Percentiles rank a stretch among this genome's conserved stretches.
These are phyloP conservation scores for Apostasia ramifera DNA, from an alignment of 106 monocot genomes.

Conservation along the genomic window DNA sequence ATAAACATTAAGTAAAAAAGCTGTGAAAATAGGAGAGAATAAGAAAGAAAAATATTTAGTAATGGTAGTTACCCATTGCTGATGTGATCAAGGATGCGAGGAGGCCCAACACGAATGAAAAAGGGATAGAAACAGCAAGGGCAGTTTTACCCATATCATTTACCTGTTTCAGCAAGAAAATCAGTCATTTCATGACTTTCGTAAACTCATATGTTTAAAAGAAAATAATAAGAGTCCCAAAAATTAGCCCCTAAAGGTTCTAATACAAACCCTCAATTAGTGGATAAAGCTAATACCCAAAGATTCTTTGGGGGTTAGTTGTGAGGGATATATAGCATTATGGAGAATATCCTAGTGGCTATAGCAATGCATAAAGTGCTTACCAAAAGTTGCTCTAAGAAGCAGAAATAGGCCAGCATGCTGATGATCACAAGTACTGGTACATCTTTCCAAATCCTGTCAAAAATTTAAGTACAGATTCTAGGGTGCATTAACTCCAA, in stretches of 20 bases:
- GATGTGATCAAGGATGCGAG: conserved; percentile 88
- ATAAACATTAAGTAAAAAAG: no score
- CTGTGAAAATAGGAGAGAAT: background rate
- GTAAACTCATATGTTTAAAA: background rate
- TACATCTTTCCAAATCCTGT: conserved; percentile 89
- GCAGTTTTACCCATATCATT: conserved; percentile 50
- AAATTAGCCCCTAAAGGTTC: no score
- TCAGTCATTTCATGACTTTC: background rate
- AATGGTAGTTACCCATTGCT: conserved; percentile 67
- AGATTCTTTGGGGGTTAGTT: background rate
- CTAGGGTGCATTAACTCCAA: background rate
- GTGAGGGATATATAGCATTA: background rate
- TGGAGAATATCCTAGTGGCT: background rate
- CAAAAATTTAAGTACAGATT: conserved; percentile 3
- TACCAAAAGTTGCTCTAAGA: conserved; percentile 98
- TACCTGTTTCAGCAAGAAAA: conserved; percentile 46
- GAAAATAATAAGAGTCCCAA: no score
- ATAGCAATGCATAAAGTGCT: conserved; percentile 1
- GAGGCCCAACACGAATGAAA: conserved; percentile 90
- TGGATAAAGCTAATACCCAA: background rate
- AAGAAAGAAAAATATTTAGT: conserved; percentile 3
- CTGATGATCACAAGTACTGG: conserved; percentile 91
- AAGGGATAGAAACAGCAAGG: conserved; percentile 88
- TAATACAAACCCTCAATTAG: no score
- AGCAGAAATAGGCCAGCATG: conserved; percentile 99